Percentiles rank a stretch among this genome's conserved stretches.
These are phyloP conservation scores for Talaromyces sp. DNA, from an alignment of 2,329 filamentous ascomycete genomes.

Conservation along the genomic window DNA sequence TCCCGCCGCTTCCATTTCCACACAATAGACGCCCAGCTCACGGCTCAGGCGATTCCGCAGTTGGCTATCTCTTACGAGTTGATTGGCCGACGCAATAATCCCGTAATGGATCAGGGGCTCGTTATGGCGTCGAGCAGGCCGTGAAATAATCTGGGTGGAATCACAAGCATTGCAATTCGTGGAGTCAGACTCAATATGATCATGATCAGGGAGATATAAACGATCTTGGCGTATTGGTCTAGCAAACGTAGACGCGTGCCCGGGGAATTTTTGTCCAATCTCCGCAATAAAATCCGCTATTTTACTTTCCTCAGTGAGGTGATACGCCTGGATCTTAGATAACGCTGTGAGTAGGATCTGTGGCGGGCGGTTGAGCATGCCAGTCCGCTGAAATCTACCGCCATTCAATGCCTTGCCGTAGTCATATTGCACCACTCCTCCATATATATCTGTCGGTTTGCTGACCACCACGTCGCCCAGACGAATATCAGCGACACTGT, in stretches of 20 bases:
- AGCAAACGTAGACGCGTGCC: background rate
- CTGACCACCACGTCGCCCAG: conserved; percentile 20
- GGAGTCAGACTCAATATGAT: background rate
- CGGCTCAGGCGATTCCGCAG: background rate
- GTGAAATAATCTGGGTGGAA: background rate
- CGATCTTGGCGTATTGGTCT: background rate
- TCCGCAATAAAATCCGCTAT: background rate
- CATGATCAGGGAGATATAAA: background rate
- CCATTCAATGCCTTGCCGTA: conserved; percentile 13
- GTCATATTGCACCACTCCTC: conserved; percentile 22
- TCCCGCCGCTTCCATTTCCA: too few relatives aligned
- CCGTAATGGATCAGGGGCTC: conserved; percentile 18
- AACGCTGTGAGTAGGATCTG: conserved; percentile 18
- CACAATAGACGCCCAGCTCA: background rate
- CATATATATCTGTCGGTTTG: conserved; percentile 14
- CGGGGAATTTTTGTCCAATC: background rate
- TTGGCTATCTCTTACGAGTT: conserved; percentile 17
- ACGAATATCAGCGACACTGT: conserved; percentile 3
- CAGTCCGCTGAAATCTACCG: conserved; percentile 17
- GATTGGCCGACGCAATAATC: conserved; percentile 21
- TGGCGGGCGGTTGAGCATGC: conserved; percentile 18
- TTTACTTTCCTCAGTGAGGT: background rate
- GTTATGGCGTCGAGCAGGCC: background rate
- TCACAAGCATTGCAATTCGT: background rate
- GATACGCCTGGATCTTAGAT: background rate